Evolutionary conservation across 2,329 filamentous ascomycete genomes (phyloP).

Genomic region (Phyllosticta citriasiana): DNA sequence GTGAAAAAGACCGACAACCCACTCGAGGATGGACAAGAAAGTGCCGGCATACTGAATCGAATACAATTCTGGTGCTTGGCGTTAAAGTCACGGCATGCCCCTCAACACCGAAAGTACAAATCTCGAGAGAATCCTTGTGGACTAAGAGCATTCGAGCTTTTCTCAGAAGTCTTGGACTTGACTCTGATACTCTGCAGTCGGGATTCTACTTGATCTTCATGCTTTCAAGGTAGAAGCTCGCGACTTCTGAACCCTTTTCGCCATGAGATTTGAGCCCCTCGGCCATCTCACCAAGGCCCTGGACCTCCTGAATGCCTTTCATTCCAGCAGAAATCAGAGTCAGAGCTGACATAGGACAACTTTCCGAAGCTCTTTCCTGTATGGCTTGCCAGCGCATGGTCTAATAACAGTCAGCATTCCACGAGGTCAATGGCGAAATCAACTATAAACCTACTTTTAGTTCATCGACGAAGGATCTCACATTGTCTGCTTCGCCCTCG

Average conservation of each 20-base stretch:
- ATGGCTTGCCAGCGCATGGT: slow-evolving; percentile 10
- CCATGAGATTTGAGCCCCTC: background rate
- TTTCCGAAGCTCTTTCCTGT: slow-evolving; percentile 1
- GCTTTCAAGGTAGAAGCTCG: slow-evolving; percentile 5
- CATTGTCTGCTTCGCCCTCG: slow-evolving; percentile 4
- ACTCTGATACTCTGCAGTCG: background rate
- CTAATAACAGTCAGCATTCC: background rate
- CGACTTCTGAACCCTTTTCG: background rate
- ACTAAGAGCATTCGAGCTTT: background rate
- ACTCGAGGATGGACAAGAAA: too few species aligned
- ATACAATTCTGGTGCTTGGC: too few species aligned
- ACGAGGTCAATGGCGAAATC: background rate
- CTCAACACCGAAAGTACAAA: too few species aligned
- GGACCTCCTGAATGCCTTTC: slow-evolving; percentile 1
- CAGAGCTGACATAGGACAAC: background rate
- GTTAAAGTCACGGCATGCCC: too few species aligned
- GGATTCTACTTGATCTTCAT: slow-evolving; percentile 2
- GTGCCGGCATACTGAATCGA: too few species aligned
- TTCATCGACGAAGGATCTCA: slow-evolving; percentile 6
- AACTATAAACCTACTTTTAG: slow-evolving; percentile 1
- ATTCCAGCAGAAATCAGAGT: background rate
- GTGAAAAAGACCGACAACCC: too few species aligned
- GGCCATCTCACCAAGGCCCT: slow-evolving; percentile 6
- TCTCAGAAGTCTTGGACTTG: background rate
- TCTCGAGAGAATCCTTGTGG: too few species aligned